A percentile compares a stretch with the other conserved stretches of the same genome.
Conservation (phyloP, 2,329 filamentous ascomycete species). For the Diaporthe velutina region DNA sequence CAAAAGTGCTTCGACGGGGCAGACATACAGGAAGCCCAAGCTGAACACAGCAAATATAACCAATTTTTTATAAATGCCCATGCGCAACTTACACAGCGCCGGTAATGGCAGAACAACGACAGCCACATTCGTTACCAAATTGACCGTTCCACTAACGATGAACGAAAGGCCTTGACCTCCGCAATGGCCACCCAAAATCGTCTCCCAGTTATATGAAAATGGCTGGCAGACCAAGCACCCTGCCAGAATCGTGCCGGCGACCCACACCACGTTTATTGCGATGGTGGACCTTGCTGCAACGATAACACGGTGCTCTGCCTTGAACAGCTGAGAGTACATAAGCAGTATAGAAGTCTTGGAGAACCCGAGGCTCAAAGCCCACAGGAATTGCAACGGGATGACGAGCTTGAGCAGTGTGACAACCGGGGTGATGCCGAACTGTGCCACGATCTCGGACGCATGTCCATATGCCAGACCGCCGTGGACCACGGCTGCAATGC, state of each 20-base stretch:
- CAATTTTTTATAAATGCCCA: neutral
- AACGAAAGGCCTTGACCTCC: conserved; percentile 2
- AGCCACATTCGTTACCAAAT: conserved; percentile 21
- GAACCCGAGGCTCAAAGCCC: conserved; percentile 6
- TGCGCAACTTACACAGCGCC: conserved; percentile 24
- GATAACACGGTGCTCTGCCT: neutral
- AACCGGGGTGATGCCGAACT: conserved; percentile 3
- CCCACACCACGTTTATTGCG: neutral
- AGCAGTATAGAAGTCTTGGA: conserved; percentile 16
- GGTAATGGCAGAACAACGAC: conserved; percentile 26
- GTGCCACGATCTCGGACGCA: neutral
- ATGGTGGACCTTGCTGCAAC: neutral
- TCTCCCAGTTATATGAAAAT: neutral
- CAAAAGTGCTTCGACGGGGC: neutral
- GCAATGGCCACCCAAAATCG: neutral
- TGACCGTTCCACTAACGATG: conserved; percentile 23
- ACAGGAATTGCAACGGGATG: conserved; percentile 13
- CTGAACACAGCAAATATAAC: neutral
- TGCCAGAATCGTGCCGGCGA: neutral
- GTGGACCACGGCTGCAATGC: neutral
- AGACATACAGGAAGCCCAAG: conserved; percentile 16
- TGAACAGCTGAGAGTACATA: conserved; percentile 15
- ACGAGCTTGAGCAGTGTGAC: conserved; percentile 4
- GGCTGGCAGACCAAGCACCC: conserved; percentile 3
- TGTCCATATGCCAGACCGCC: conserved; percentile 16